Percentiles rank a stretch among this genome's conserved stretches.
These are phyloP conservation scores for Trichoderma breve DNA, from an alignment of 2,329 filamentous ascomycete genomes.

Conservation along the genomic window DNA sequence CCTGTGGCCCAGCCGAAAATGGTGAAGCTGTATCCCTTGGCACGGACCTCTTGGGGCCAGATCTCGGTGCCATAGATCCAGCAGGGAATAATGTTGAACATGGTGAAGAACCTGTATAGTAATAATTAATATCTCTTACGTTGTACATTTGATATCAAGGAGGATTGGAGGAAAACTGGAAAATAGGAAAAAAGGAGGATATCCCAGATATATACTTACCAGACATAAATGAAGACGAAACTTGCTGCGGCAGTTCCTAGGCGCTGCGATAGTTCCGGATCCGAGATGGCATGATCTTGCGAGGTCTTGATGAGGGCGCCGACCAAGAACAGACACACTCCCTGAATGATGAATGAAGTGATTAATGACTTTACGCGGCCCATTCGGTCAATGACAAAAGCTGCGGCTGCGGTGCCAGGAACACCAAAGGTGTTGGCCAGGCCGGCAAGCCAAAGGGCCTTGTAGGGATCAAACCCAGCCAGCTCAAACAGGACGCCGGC, in stretches of 20 bases:
- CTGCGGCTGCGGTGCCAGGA: slow-evolving; percentile 49
- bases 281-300: slow-evolving; percentile 19
- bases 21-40: slow-evolving; percentile 58
- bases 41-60: slow-evolving; percentile 54
- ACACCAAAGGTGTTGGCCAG: slow-evolving; percentile 53
- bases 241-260: slow-evolving; percentile 27
- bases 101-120: slow-evolving; percentile 30
- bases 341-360: slow-evolving; percentile 32
- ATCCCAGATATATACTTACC: slow-evolving; percentile 19
- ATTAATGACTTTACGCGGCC: slow-evolving; percentile 39
- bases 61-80: slow-evolving; percentile 50
- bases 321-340: slow-evolving; percentile 31
- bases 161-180: background rate
- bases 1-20: slow-evolving; percentile 60
- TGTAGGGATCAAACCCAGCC: slow-evolving; percentile 27
- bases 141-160: background rate
- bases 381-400: slow-evolving; percentile 50
- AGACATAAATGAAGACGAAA: slow-evolving; percentile 29
- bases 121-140: slow-evolving; percentile 1
- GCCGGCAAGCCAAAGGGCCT: slow-evolving; percentile 43
- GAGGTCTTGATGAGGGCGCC: slow-evolving; percentile 34
- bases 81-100: slow-evolving; percentile 36
- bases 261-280: slow-evolving; percentile 20
- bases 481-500: slow-evolving; percentile 25
- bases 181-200: background rate